These are phyloP conservation scores for Rhododendron henanense DNA, from an alignment of 148 eudicot species.

Conservation along the genomic window DNA sequence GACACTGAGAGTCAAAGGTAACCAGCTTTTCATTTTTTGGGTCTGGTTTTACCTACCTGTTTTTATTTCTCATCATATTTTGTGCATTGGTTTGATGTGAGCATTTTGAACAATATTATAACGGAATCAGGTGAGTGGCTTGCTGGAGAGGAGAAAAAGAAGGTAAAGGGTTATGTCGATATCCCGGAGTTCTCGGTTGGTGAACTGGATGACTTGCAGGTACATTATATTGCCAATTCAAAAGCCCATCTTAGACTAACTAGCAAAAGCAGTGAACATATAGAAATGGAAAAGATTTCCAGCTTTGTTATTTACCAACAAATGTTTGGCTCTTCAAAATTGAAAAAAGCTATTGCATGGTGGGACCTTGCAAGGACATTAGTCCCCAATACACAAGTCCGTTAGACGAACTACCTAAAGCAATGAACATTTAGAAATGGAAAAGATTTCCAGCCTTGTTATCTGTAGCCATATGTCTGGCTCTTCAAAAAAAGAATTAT, in stretches of 20 bases:
- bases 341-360: not conserved
- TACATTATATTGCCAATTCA: slow-evolving; percentile 20
- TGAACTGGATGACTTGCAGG: slow-evolving; percentile 89
- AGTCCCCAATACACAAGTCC: not conserved
- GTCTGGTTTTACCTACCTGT: not conserved
- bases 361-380: slow-evolving; percentile 65
- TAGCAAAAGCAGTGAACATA: not conserved
- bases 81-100: not conserved
- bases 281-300: not conserved
- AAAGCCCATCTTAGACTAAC: not conserved
- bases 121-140: slow-evolving; percentile 74
- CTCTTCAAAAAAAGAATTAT: not conserved
- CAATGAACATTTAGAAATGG: not conserved
- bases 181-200: slow-evolving; percentile 84
- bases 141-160: slow-evolving; percentile 63
- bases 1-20: slow-evolving; percentile 76
- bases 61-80: not conserved
- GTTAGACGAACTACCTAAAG: not conserved
- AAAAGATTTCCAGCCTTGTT: not conserved
- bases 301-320: not conserved
- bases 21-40: not conserved
- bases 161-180: slow-evolving; percentile 62
- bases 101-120: not conserved
- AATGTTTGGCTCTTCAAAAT: not conserved
- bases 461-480: not conserved